phyloP scores from a whole-genome alignment of 257 asterid species.

The Nicotiana benthamiana region DNA sequence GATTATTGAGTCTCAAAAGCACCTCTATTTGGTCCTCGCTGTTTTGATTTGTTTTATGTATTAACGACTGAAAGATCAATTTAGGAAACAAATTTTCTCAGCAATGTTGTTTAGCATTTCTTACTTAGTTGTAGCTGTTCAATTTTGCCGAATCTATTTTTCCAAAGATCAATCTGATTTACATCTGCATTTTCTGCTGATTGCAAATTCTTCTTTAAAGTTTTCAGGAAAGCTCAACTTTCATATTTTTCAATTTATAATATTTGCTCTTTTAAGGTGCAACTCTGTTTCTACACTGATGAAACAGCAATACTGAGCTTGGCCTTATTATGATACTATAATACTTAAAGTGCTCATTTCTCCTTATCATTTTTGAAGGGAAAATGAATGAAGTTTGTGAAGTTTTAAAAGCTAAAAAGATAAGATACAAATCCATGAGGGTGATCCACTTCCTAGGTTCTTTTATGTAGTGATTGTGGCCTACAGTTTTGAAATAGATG shows the following conservation, averaged over 20 bases:
- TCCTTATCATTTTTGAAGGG: conserved; percentile 4
- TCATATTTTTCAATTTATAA: background rate
- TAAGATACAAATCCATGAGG: conserved; percentile 16
- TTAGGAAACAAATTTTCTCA: conserved; percentile 27
- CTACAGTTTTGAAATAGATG: background rate
- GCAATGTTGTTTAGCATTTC: conserved; percentile 23
- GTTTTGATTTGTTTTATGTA: conserved; percentile 46
- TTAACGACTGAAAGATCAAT: conserved; percentile 31
- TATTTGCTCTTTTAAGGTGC: background rate
- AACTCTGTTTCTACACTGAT: background rate
- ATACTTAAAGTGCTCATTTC: background rate
- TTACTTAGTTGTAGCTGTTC: background rate
- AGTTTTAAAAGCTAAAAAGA: conserved; percentile 4
- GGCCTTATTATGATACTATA: conserved; percentile 16
- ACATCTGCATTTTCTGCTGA: background rate
- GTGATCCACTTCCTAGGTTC: conserved; percentile 5
- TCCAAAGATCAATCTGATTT: background rate
- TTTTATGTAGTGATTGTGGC: background rate
- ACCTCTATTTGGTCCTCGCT: conserved; percentile 33
- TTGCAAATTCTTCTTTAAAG: background rate
- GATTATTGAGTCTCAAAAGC: conserved; percentile 19
- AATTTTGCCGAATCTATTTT: background rate
- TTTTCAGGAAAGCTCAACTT: background rate
- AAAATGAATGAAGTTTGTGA: conserved; percentile 18
- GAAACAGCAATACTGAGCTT: background rate